A percentile compares a stretch with the other conserved stretches of the same genome.
Evolutionary conservation across 495 filamentous ascomycete genomes (phyloP).

Genomic region (Penicillium coffeae): DNA sequence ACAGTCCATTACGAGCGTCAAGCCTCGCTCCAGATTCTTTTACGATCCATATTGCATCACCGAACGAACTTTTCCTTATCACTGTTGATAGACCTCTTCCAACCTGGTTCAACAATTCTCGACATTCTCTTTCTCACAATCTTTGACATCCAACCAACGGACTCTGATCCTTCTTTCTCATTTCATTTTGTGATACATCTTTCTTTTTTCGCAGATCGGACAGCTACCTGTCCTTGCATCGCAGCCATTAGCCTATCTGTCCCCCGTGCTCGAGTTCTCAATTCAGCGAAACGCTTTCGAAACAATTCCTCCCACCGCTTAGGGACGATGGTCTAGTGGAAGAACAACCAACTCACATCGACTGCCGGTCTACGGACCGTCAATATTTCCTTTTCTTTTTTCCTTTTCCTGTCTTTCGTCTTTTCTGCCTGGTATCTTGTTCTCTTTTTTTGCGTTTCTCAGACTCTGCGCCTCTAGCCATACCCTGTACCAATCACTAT

Average conservation of each 20-base stretch:
- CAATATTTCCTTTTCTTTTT: slow-evolving; percentile 1
- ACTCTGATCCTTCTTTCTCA: slow-evolving; percentile 12
- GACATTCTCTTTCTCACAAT: slow-evolving; percentile 6
- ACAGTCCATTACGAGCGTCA: not conserved
- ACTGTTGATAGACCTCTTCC: slow-evolving; percentile 4
- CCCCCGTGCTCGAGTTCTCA: too few relatives aligned
- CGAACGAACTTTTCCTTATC: not conserved
- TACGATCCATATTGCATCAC: slow-evolving; percentile 7
- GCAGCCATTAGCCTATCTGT: too few relatives aligned
- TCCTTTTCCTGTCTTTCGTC: slow-evolving; percentile 5
- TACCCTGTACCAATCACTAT: slow-evolving; percentile 34
- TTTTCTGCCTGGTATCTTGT: slow-evolving; percentile 2
- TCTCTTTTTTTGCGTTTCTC: slow-evolving; percentile 1
- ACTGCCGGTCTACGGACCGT: not conserved
- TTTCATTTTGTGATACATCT: slow-evolving; percentile 5
- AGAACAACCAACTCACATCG: too few relatives aligned
- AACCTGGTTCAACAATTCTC: not conserved
- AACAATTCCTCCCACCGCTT: too few relatives aligned
- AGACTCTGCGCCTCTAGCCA: slow-evolving; percentile 9
- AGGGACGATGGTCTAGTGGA: too few relatives aligned
- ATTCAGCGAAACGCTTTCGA: too few relatives aligned
- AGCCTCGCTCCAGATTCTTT: not conserved
- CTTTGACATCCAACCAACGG: not conserved
- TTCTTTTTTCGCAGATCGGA: slow-evolving; percentile 9
- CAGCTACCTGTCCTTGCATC: too few relatives aligned